Base-by-base conservation (phyloP, 1,284 basidiomycete genomes). In the Leccinum fuscescens region DNA sequence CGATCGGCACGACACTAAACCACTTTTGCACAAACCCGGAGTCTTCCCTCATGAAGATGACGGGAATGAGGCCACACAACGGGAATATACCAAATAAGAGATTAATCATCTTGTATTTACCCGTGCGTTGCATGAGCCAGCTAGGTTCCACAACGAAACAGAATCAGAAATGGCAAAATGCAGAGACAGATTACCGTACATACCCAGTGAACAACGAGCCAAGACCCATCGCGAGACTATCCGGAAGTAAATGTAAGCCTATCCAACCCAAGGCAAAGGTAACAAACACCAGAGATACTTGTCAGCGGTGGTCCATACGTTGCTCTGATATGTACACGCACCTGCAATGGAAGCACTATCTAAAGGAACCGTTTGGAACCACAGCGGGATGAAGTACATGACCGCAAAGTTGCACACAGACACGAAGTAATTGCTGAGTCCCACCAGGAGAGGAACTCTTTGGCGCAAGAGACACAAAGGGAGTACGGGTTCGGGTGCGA, bases 301-400 rank as follows among this genome's bases (percentile, higher is more conserved):
- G 27, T 50, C 9, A 22, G 15, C 6, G n/a, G 2, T 1, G 3
- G 15, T 11, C 49, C 49, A 12, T 29, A n/a, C 15, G 15, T n/a
- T 9, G 8, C 31, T 20, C 1, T 12, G 12, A 53, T 1, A 31
- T 33, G n/a, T 14, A n/a, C 24, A 46, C 35, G n/a, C 65, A 83
- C 84, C 84, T 14, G 84, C 83, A 12, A 56, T 54, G 6, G 85
- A 85, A 9, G 90, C 86, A 44, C 80, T 88, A 12, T 87, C 84
- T 56, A 90, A 74, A 66, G 85, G 78, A 14, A 94, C 92, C 1
- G 88, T 90, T 72, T 94, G 89, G 74, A 93, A 94, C 87, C 86
- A 93, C 72, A 91, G 86, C 2, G 92, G 92, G 68, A 86, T 86
- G 73, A 90, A 91, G 72, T 91, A 90, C 71, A 85, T 86, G 63